Evolutionary conservation across 2,329 filamentous ascomycete genomes (phyloP), one percentile per base, ranked within the genome.

Genomic region (Aspergillus ibericus): DNA sequence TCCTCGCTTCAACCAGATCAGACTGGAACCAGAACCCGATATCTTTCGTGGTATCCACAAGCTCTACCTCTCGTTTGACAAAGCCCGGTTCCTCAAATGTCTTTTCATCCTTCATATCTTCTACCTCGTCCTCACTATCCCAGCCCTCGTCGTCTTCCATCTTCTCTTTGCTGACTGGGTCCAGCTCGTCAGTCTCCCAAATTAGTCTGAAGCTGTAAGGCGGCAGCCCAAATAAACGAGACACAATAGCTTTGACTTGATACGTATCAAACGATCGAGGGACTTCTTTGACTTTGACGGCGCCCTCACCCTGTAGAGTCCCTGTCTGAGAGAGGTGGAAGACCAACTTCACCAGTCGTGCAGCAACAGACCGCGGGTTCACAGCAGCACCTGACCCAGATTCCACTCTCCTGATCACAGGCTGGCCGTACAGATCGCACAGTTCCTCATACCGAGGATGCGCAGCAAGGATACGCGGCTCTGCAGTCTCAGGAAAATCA

Each of bases 121-220:
- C 51, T 36, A 25, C 75, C 32, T 78, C 77, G 42, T 80, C 76
- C 2, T 76, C 78, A 5, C 80, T 80, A 46, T 80, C 81, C 55
- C 78, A 77, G 16, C 56, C 59, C 29, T 71, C 75, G 27, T 76
- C 82, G 44, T 85, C 85, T 29, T 83, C 82, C 4, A 85, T 82
- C 61, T 86, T 82, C 65, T 86, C 84, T 60, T 84, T 82, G 8
- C 83, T 83, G 0, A 92, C 87, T 0, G 91, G 91, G 73, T 96
- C 92, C 86, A 89, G 91, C 74, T 97, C 93, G 18, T 91, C 91
- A 8, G 92, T 96, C 77, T 96, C 92, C 89, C 91, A 96, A 0
- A 95, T 78, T 50, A 98, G 74, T 40, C 81, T 82, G 60, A 93
- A 77, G 42, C 77, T 77, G 62, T 91, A 80, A 0, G 92, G 89